These are phyloP conservation scores for Calonectria pseudoturangicola DNA, from an alignment of 2,329 filamentous ascomycete genomes.

Conservation along the genomic window DNA sequence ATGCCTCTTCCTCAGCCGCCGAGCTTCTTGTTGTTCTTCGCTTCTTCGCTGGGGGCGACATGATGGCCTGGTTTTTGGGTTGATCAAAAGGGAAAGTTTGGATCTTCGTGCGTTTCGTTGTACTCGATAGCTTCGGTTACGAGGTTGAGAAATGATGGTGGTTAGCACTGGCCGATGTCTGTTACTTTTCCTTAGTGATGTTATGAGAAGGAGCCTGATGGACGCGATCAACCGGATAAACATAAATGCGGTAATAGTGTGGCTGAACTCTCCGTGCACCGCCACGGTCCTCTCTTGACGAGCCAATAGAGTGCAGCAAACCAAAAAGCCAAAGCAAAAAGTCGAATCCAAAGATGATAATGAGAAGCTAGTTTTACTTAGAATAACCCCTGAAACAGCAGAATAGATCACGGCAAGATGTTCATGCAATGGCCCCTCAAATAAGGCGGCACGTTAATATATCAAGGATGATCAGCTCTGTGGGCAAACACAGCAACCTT, in stretches of 20 bases:
- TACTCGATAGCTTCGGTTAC: background rate
- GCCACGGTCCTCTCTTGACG: background rate
- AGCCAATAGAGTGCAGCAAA: background rate
- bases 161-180: background rate
- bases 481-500: no score
- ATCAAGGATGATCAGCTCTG: no score
- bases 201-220: constrained; percentile 4
- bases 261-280: constrained; percentile 2
- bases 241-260: background rate
- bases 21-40: constrained; percentile 48
- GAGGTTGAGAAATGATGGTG: background rate
- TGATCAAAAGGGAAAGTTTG: background rate
- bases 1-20: constrained; percentile 9
- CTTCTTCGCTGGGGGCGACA: constrained; percentile 56
- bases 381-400: no score
- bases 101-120: background rate
- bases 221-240: constrained; percentile 26
- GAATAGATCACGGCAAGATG: no score
- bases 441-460: no score
- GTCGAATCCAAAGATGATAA: no score
- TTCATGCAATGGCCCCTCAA: no score
- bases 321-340: background rate
- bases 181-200: background rate
- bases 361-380: no score
- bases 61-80: constrained; percentile 36